A percentile compares a stretch with the other conserved stretches of the same genome.
These are phyloP conservation scores for Alnus glutinosa DNA, from an alignment of 306 rosid genomes.

Conservation along the genomic window DNA sequence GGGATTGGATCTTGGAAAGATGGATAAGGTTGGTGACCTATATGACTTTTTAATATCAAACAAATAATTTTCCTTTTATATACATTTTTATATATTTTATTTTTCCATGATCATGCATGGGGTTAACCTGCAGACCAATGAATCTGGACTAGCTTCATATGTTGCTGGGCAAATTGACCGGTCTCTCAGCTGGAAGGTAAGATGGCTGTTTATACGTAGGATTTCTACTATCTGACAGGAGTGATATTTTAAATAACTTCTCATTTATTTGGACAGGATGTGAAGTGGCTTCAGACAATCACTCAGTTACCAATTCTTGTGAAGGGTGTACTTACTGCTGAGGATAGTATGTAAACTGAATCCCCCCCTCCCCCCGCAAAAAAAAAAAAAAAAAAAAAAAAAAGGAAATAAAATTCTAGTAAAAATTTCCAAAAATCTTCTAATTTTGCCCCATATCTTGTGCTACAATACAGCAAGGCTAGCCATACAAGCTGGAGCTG, in stretches of 20 bases:
- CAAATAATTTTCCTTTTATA: neutral
- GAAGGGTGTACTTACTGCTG: conserved; percentile 97
- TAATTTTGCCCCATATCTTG: neutral
- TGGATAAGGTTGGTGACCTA: conserved; percentile 58
- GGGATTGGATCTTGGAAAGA: conserved; percentile 79
- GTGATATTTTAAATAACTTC: neutral
- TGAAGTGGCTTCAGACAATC: conserved; percentile 97
- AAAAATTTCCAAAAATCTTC: neutral
- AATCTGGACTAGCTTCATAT: conserved; percentile 86
- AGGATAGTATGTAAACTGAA: conserved; percentile 63
- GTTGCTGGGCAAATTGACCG: conserved; percentile 88
- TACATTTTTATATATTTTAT: neutral
- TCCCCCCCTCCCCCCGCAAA: neutral
- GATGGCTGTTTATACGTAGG: neutral
- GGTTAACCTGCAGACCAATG: conserved; percentile 55
- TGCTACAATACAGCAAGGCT: conserved; percentile 63
- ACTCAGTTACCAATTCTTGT: conserved; percentile 84
- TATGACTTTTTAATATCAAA: conserved; percentile 1
- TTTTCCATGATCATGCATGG: neutral
- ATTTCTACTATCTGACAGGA: neutral
- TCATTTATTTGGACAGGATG: conserved; percentile 58
- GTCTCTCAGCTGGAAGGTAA: conserved; percentile 93
- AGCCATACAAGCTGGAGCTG: conserved; percentile 79
- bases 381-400: no score
- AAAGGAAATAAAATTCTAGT: no score